phyloP scores from a whole-genome alignment of 2,329 filamentous ascomycete species.

The Epichloe scottii region DNA sequence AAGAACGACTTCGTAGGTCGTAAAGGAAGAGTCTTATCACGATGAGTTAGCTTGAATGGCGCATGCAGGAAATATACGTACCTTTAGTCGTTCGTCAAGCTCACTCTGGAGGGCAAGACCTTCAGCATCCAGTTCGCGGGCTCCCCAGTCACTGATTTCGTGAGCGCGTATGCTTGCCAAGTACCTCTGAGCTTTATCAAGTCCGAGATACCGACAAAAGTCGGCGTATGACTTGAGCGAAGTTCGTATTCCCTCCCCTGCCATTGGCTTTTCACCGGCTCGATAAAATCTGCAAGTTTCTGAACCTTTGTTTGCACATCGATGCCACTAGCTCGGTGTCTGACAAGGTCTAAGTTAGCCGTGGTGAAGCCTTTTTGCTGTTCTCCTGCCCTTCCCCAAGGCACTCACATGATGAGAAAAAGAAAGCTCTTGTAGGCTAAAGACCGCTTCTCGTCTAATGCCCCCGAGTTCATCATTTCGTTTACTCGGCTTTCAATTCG shows the following conservation, averaged over 20 bases:
- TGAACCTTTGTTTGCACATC: slow-evolving; percentile 57
- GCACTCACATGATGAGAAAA: slow-evolving; percentile 71
- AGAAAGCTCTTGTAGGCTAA: slow-evolving; percentile 82
- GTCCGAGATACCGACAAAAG: slow-evolving; percentile 68
- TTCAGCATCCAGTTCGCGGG: slow-evolving; percentile 62
- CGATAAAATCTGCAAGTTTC: slow-evolving; percentile 64
- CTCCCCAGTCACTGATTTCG: slow-evolving; percentile 71
- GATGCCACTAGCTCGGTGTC: slow-evolving; percentile 69
- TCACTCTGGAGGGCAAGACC: slow-evolving; percentile 68
- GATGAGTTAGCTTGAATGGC: slow-evolving; percentile 6
- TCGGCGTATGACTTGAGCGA: slow-evolving; percentile 61
- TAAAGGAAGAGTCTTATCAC: slow-evolving; percentile 53
- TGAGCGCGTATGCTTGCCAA: slow-evolving; percentile 61
- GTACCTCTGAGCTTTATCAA: slow-evolving; percentile 73
- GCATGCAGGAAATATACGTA: slow-evolving; percentile 17
- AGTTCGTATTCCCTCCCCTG: slow-evolving; percentile 51
- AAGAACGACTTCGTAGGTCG: slow-evolving; percentile 83
- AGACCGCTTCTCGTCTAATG: slow-evolving; percentile 68
- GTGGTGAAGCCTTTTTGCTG: neutral
- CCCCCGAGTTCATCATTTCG: slow-evolving; percentile 61
- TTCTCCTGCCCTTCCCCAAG: neutral
- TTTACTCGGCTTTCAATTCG: slow-evolving; percentile 74
- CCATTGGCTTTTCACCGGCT: slow-evolving; percentile 76
- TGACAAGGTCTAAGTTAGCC: slow-evolving; percentile 17
- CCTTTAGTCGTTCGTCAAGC: slow-evolving; percentile 63